Conservation (phyloP, 345 rosid species). For the Pseudoturritis turrita region DNA sequence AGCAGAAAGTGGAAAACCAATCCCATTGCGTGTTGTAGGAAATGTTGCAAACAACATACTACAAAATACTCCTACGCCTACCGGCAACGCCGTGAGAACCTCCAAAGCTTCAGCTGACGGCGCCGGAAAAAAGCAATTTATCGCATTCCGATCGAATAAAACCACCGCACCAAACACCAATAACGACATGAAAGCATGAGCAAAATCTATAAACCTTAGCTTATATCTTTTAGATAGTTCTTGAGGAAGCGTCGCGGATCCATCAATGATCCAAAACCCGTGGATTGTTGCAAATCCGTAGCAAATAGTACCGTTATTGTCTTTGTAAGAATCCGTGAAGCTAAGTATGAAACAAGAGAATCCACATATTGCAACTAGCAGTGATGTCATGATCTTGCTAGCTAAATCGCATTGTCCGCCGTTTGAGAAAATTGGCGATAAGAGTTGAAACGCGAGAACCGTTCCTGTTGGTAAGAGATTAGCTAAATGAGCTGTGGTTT, state of each 20-base stretch:
- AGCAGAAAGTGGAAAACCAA: conserved; percentile 72
- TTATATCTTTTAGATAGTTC: conserved; percentile 50
- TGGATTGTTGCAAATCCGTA: conserved; percentile 68
- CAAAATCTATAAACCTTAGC: conserved; percentile 63
- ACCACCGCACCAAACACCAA: conserved; percentile 74
- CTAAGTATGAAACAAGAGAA: conserved; percentile 63
- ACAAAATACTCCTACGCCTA: conserved; percentile 67
- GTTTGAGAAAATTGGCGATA: conserved; percentile 74
- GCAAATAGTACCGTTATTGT: conserved; percentile 58
- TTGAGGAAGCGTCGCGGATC: conserved; percentile 52
- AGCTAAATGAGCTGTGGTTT: conserved; percentile 86
- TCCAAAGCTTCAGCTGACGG: conserved; percentile 69
- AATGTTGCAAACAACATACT: conserved; percentile 80
- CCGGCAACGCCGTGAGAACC: conserved; percentile 70
- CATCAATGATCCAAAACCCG: conserved; percentile 86
- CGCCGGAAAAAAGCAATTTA: conserved; percentile 64
- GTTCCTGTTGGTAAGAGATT: conserved; percentile 91
- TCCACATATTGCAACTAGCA: conserved; percentile 55
- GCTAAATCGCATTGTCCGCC: conserved; percentile 67
- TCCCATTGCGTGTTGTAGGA: conserved; percentile 84
- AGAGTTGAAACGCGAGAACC: conserved; percentile 84
- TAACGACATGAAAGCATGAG: conserved; percentile 72
- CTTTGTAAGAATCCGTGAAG: conserved; percentile 82
- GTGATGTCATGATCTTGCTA: conserved; percentile 52
- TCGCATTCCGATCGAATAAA: conserved; percentile 68